Conservation (phyloP, 306 rosid species). For the Arachis stenosperma region DNA sequence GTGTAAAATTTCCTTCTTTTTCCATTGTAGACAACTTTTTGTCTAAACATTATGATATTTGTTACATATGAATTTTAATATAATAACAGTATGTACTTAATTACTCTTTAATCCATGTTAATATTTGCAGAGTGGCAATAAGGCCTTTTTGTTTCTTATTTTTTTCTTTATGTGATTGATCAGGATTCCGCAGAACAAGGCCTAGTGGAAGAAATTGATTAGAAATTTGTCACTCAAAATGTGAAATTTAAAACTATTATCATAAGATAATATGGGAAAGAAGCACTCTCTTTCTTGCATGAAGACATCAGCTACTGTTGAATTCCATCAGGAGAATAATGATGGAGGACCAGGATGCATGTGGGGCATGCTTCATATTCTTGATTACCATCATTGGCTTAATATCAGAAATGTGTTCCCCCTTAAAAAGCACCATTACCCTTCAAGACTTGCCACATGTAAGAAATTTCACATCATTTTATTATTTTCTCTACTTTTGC, state of each 20-base stretch:
- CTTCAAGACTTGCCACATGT: constrained; percentile 46
- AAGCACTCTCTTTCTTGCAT: constrained; percentile 52
- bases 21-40: neutral
- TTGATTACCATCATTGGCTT: constrained; percentile 66
- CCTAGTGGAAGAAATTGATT: constrained; percentile 41
- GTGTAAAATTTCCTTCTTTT: neutral
- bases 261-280: constrained; percentile 55
- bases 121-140: neutral
- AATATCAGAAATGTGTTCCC: constrained; percentile 54
- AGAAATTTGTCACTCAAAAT: constrained; percentile 17
- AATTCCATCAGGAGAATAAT: constrained; percentile 41
- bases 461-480: constrained; percentile 28
- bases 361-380: constrained; percentile 66
- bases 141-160: too few species aligned
- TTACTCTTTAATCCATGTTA: neutral
- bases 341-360: constrained; percentile 64
- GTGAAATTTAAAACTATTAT: constrained; percentile 31
- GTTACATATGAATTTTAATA: neutral
- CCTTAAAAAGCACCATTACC: constrained; percentile 39
- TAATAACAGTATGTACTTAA: neutral
- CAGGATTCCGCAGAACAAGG: constrained; percentile 46
- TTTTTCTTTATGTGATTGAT: neutral
- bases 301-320: constrained; percentile 41
- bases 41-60: neutral
- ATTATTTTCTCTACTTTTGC: constrained; percentile 15